Evolutionary conservation across 768 basidiomycete species (phyloP).

Genomic region (Piloderma croceum): DNA sequence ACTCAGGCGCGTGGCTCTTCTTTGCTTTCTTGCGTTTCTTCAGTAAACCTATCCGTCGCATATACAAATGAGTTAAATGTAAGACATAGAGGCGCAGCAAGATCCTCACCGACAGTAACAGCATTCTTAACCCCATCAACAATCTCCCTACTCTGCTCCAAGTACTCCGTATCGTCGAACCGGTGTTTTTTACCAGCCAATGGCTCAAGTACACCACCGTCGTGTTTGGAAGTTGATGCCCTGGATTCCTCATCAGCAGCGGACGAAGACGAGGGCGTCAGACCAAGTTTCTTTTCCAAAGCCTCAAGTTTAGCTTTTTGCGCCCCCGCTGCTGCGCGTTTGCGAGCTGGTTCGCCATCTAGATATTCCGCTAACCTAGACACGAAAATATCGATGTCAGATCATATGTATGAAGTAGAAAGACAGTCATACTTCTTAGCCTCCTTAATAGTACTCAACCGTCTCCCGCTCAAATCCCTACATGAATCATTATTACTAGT

Average conservation of each 20-base stretch:
- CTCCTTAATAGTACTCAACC: constrained; percentile 92
- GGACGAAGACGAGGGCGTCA: constrained; percentile 32
- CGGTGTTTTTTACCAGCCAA: constrained; percentile 76
- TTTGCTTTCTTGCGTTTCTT: constrained; percentile 77
- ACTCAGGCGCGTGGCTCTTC: constrained; percentile 26
- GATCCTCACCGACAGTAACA: constrained; percentile 66
- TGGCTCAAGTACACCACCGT: constrained; percentile 35
- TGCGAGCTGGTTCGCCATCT: constrained; percentile 75
- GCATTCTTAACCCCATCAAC: constrained; percentile 90
- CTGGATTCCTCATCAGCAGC: constrained; percentile 30
- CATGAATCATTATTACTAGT: constrained; percentile 94
- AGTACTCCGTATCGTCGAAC: constrained; percentile 86
- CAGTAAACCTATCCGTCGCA: constrained; percentile 48
- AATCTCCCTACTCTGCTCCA: constrained; percentile 88
- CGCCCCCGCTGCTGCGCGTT: constrained; percentile 71
- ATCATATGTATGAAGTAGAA: constrained; percentile 1
- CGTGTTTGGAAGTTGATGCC: constrained; percentile 19
- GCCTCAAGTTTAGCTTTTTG: constrained; percentile 79
- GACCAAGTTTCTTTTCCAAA: constrained; percentile 79
- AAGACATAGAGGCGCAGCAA: constrained; percentile 17
- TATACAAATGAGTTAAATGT: constrained; percentile 7
- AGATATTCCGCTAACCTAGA: constrained; percentile 77
- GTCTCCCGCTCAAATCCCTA: constrained; percentile 82
- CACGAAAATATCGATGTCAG: neutral
- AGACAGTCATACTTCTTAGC: constrained; percentile 73